These are phyloP conservation scores for Leptodontidium sp. DNA, from an alignment of 2,329 filamentous ascomycete species.

Conservation along the genomic window DNA sequence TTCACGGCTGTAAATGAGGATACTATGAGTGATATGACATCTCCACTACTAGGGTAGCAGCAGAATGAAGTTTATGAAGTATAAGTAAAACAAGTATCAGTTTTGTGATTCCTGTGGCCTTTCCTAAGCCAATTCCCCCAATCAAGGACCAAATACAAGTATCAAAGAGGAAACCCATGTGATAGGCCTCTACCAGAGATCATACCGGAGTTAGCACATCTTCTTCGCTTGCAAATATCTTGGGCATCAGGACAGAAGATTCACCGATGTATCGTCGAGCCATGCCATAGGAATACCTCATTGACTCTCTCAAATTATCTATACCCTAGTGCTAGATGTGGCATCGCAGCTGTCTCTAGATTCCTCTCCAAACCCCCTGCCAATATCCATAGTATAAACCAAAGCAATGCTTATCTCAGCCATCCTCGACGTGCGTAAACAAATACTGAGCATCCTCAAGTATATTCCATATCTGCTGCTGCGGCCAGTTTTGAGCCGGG, in stretches of 20 bases:
- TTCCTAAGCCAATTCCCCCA: too few relatives aligned
- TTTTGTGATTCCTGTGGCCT: neutral
- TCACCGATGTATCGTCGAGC: too few relatives aligned
- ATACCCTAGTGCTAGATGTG: neutral
- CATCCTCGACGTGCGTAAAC: neutral
- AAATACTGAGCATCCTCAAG: neutral
- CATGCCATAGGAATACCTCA: too few relatives aligned
- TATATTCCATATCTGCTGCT: neutral
- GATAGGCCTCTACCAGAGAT: too few relatives aligned
- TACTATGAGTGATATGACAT: slow-evolving; percentile 16
- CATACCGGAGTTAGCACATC: too few relatives aligned
- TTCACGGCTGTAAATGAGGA: slow-evolving; percentile 35
- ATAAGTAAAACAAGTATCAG: neutral
- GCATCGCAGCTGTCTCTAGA: too few relatives aligned
- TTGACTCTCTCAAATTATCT: neutral
- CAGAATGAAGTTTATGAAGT: neutral
- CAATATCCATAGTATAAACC: neutral
- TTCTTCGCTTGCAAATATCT: too few relatives aligned
- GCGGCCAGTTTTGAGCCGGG: neutral
- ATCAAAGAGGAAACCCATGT: too few relatives aligned
- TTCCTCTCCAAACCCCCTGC: neutral
- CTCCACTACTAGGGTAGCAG: slow-evolving; percentile 9
- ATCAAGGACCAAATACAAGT: too few relatives aligned
- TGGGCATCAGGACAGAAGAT: too few relatives aligned
- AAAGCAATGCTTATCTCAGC: neutral